Evolutionary conservation across 257 asterid species (phyloP).

Genomic region (Sherardia arvensis): DNA sequence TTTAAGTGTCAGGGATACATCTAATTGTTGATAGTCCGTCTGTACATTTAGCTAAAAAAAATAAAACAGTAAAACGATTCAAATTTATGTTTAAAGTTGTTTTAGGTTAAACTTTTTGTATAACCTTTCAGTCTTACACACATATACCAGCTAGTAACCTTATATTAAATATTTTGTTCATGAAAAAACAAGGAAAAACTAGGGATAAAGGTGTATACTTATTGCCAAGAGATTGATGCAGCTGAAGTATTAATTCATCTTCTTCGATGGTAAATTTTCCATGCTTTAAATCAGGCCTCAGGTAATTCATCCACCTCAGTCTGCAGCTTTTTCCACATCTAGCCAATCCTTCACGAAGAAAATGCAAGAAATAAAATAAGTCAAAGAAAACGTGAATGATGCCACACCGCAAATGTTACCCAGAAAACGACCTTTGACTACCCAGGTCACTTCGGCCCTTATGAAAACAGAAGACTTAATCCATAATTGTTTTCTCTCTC

Average conservation of each 20-base stretch:
- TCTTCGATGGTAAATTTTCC: conserved; percentile 37
- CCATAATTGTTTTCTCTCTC: too few relatives aligned
- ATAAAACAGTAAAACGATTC: too few relatives aligned
- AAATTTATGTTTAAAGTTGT: too few relatives aligned
- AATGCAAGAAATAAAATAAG: not conserved
- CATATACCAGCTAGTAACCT: too few relatives aligned
- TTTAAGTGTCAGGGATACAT: not conserved
- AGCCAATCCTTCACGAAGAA: conserved; percentile 25
- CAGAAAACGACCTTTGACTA: not conserved
- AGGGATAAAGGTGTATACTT: conserved; percentile 12
- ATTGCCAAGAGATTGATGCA: conserved; percentile 35
- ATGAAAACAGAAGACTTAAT: not conserved
- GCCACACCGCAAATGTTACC: not conserved
- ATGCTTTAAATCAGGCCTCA: conserved; percentile 35
- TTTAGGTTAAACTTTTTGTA: too few relatives aligned
- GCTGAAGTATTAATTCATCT: conserved; percentile 28
- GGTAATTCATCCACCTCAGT: conserved; percentile 48
- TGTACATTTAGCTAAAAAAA: too few relatives aligned
- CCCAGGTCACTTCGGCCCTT: not conserved
- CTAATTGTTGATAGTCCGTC: too few relatives aligned
- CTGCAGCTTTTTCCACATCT: conserved; percentile 64
- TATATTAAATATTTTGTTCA: not conserved
- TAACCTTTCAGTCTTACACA: too few relatives aligned
- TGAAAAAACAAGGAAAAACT: not conserved
- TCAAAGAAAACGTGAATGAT: not conserved